Evolutionary conservation across 495 filamentous ascomycete species (phyloP), one percentile per base, ranked within the genome.

Genomic region (Podospora anserina): DNA sequence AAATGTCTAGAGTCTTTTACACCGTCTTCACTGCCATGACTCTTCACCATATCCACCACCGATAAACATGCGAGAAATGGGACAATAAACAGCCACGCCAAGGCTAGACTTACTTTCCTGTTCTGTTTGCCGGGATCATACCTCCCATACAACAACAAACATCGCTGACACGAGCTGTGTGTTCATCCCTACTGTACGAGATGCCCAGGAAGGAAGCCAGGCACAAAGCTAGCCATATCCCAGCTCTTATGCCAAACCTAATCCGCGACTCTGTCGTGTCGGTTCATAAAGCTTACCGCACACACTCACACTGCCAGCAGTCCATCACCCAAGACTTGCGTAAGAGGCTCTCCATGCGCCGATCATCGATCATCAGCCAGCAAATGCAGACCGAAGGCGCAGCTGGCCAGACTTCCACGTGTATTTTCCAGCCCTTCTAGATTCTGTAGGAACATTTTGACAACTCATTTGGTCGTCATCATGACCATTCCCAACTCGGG

Each of bases 141-240:
- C 39, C 30, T 32, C 4, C 30, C 7, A 49, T 13, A 49, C 39
- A 49, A 49, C 39, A 49, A 49, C 39, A 49, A 49, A 49, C 39
- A 49, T 16, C 26, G 59, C 27, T 61, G 26, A 61, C 26, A 61
- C 59, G 56, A 58, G n/a, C 9, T 49, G 39, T 49, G 39, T 49
- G 39, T 49, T 49, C 56, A 58, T 58, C 56, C 56, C n/a, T 58
- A 20, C 19, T 56, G 54, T 20, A 56, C 20, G 56, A 16, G 23
- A 27, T 15, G 18, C n/a, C n/a, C n/a, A 63, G 11, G 30, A 63
- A 20, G 61, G 32, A 63, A 63, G 61, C 61, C 49, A 63, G 61
- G 61, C 61, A 63, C 30, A 28, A 23, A 53, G 30, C 34, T 49
- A 49, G 61, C 15, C 39, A 11, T 16, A 49, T 49, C 39, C 23